Percentiles rank a stretch among this genome's conserved stretches.
Conservation (phyloP, 441 rosid genomes). For the Mallotus repandus region DNA sequence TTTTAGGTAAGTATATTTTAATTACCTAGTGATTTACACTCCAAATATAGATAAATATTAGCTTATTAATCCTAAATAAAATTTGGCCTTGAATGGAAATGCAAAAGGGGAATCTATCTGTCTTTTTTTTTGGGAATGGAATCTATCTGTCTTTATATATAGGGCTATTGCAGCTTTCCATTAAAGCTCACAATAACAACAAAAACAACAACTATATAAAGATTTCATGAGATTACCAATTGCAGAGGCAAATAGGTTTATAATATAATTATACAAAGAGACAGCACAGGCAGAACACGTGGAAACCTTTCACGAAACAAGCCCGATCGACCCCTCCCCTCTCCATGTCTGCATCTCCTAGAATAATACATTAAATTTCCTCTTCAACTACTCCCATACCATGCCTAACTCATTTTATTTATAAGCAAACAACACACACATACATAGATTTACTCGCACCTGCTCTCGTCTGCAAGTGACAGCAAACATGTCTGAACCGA, state of each 20-base stretch:
- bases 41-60: too few species aligned
- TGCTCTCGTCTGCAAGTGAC: background rate
- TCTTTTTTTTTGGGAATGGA: too few species aligned
- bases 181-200: background rate
- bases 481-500: conserved; percentile 20
- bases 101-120: too few species aligned
- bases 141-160: background rate
- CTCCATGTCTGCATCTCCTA: background rate
- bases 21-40: too few species aligned
- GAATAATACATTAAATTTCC: background rate
- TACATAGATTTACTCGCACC: background rate
- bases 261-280: background rate
- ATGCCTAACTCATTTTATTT: background rate
- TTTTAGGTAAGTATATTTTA: too few species aligned
- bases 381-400: background rate
- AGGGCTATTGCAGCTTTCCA: conserved; percentile 4
- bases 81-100: too few species aligned
- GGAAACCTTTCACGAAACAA: background rate
- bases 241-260: background rate
- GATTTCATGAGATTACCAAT: background rate
- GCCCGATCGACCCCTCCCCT: background rate
- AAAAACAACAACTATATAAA: background rate
- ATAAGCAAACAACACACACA: background rate
- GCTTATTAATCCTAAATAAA: too few species aligned
- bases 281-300: conserved; percentile 10